A percentile compares a stretch with the other conserved stretches of the same genome.
These are phyloP conservation scores for Cadophora malorum DNA, from an alignment of 2,329 filamentous ascomycete genomes.

Conservation along the genomic window DNA sequence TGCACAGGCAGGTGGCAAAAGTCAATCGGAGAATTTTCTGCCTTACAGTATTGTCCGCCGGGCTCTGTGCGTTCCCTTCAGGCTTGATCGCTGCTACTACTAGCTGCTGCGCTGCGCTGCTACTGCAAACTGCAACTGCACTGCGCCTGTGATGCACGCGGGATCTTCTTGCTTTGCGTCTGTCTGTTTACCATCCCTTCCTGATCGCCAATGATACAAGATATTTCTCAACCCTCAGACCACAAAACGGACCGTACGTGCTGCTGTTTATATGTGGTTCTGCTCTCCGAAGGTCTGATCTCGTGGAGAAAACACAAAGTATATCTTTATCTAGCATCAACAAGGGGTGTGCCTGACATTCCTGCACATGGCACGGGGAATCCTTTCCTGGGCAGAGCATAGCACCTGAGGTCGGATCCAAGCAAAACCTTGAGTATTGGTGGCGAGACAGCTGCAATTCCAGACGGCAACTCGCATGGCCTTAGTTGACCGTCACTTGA, in stretches of 20 bases:
- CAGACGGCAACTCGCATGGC: constrained; percentile 18
- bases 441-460: constrained; percentile 5
- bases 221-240: constrained; percentile 4
- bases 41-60: constrained; percentile 35
- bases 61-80: constrained; percentile 39
- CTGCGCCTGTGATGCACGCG: constrained; percentile 30
- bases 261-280: constrained; percentile 9
- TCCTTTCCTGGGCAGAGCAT: neutral
- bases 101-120: constrained; percentile 14
- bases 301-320: constrained; percentile 2
- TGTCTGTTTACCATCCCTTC: constrained; percentile 27
- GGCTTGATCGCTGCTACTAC: constrained; percentile 35
- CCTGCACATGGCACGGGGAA: constrained; percentile 16
- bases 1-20: constrained; percentile 35
- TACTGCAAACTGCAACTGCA: constrained; percentile 18
- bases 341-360: neutral
- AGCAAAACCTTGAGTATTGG: neutral
- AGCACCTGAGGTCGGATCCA: constrained; percentile 2
- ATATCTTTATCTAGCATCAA: constrained; percentile 8
- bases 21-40: constrained; percentile 42
- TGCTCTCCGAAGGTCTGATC: constrained; percentile 8
- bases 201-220: constrained; percentile 16
- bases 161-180: constrained; percentile 31
- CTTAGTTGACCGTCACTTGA: constrained; percentile 2
- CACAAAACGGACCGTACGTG: constrained; percentile 10